A percentile compares a stretch with the other conserved stretches of the same genome.
phyloP scores from a whole-genome alignment of 176 grass and related monocot species.

The Oryza meyeriana region DNA sequence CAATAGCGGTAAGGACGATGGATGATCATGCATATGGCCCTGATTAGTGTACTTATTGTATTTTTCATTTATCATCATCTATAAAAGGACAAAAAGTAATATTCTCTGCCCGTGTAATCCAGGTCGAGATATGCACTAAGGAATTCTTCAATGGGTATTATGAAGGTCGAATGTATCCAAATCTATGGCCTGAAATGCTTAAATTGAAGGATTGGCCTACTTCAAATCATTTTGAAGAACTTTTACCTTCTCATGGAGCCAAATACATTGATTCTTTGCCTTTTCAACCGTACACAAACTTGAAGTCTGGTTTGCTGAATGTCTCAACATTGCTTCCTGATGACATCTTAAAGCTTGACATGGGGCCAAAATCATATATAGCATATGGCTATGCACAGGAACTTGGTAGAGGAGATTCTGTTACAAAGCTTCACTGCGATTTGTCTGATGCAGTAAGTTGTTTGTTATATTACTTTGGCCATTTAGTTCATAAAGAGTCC shows the following conservation, averaged over 20 bases:
- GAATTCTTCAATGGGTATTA: constrained; percentile 65
- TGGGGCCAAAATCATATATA: constrained; percentile 94
- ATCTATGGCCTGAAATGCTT: constrained; percentile 75
- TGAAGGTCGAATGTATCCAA: constrained; percentile 45
- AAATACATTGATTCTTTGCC: constrained; percentile 59
- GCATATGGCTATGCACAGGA: constrained; percentile 74
- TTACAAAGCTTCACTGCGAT: constrained; percentile 85
- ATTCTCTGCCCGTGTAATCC: constrained; percentile 8
- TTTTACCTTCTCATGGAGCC: constrained; percentile 64
- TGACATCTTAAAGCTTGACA: constrained; percentile 59
- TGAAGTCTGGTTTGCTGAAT: constrained; percentile 60
- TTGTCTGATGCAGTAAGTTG: constrained; percentile 70
- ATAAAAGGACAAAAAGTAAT: constrained; percentile 12
- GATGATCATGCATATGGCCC: not conserved
- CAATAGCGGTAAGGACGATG: not conserved
- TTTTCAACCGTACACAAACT: constrained; percentile 75
- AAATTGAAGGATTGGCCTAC: constrained; percentile 93
- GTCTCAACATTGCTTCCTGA: constrained; percentile 54
- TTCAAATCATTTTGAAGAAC: constrained; percentile 66
- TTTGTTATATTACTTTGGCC: not conserved
- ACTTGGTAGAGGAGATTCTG: constrained; percentile 82
- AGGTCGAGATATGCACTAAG: constrained; percentile 47
- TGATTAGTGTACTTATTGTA: not conserved
- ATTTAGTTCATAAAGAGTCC: not conserved
- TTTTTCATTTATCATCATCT: not conserved